Percentiles rank a stretch among this genome's conserved stretches.
Evolutionary conservation across 148 eudicot genomes (phyloP).

Genomic region (Linanthus parryae): DNA sequence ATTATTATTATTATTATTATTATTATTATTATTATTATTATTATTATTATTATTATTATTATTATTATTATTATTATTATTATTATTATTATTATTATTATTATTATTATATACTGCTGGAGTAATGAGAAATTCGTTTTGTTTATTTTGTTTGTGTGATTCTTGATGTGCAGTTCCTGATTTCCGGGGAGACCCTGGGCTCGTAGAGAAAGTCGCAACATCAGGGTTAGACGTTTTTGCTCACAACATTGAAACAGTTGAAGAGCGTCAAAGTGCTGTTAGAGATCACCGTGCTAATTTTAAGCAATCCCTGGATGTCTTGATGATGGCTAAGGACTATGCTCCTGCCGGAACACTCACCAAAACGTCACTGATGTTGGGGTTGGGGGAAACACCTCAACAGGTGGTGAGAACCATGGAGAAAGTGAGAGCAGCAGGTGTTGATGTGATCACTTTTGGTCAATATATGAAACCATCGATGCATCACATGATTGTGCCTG

Average conservation of each 20-base stretch:
- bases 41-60: too few species aligned
- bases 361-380: not conserved
- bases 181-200: constrained; percentile 66
- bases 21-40: too few species aligned
- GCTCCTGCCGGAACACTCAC: constrained; percentile 71
- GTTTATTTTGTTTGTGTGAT: constrained; percentile 1
- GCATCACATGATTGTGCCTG: not conserved
- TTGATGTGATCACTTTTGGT: not conserved
- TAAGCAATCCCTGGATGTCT: constrained; percentile 76
- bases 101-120: too few species aligned
- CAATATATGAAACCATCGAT: not conserved
- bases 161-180: constrained; percentile 62
- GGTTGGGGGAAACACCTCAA: not conserved
- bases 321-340: constrained; percentile 68
- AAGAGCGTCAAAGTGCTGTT: constrained; percentile 77
- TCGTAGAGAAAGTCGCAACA: constrained; percentile 78
- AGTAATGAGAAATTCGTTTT: too few species aligned
- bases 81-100: too few species aligned
- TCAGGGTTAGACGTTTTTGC: constrained; percentile 88
- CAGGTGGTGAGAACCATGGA: not conserved
- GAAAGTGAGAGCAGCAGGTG: not conserved
- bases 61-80: too few species aligned
- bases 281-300: constrained; percentile 91
- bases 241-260: constrained; percentile 93
- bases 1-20: too few species aligned